These are phyloP conservation scores for Tetrapisispora taiwanensis DNA, from an alignment of 805 yeast species.

Conservation along the genomic window DNA sequence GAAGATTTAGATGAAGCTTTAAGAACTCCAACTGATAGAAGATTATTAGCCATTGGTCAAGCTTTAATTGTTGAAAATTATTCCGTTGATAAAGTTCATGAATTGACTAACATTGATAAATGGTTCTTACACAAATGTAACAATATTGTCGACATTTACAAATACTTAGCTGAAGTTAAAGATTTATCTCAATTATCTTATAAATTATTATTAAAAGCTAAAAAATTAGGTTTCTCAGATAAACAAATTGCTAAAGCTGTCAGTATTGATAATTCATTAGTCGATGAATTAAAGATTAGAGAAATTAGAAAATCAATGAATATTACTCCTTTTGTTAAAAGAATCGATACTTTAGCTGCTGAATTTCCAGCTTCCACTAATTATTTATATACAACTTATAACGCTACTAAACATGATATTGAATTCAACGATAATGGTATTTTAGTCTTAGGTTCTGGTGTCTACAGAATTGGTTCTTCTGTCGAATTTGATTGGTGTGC, in stretches of 20 bases:
- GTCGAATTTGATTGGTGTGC: slow-evolving; percentile 99
- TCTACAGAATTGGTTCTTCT: slow-evolving; percentile 94
- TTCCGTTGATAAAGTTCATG: slow-evolving; percentile 86
- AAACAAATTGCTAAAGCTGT: slow-evolving; percentile 80
- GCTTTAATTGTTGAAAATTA: slow-evolving; percentile 87
- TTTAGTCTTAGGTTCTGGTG: slow-evolving; percentile 97
- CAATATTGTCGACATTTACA: slow-evolving; percentile 87
- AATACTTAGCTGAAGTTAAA: slow-evolving; percentile 58
- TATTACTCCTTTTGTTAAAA: slow-evolving; percentile 91
- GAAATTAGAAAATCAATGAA: slow-evolving; percentile 69
- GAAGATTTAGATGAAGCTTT: slow-evolving; percentile 69
- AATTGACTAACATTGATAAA: slow-evolving; percentile 82
- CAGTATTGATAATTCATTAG: slow-evolving; percentile 32
- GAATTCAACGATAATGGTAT: slow-evolving; percentile 83
- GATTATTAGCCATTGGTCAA: slow-evolving; percentile 97
- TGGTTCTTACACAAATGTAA: slow-evolving; percentile 91
- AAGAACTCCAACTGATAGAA: slow-evolving; percentile 84
- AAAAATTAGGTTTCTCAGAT: slow-evolving; percentile 92
- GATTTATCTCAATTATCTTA: slow-evolving; percentile 49
- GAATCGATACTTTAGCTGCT: slow-evolving; percentile 97
- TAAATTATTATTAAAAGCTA: slow-evolving; percentile 68
- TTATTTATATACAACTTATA: slow-evolving; percentile 89
- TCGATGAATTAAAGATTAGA: slow-evolving; percentile 70
- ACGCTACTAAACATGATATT: slow-evolving; percentile 79
- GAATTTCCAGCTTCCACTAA: slow-evolving; percentile 96